Conservation (phyloP, 306 rosid species). For the Carpinus fangiana region DNA sequence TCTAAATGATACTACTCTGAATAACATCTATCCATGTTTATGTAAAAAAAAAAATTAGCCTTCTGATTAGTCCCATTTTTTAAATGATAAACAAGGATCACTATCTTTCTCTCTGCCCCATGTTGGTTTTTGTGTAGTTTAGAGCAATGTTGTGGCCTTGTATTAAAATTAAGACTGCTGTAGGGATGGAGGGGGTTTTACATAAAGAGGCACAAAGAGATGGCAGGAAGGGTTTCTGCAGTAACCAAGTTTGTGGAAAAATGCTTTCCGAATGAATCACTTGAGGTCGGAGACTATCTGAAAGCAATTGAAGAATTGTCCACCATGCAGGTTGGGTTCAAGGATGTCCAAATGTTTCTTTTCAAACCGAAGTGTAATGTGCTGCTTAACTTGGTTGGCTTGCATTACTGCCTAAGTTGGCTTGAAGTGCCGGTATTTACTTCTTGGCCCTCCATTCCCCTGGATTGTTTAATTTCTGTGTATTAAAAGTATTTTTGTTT, state of each 20-base stretch:
- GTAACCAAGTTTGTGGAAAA: constrained; percentile 53
- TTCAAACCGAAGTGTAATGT: constrained; percentile 55
- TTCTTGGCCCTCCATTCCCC: constrained; percentile 10
- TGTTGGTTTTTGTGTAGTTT: constrained; percentile 9
- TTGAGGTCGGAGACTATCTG: constrained; percentile 69
- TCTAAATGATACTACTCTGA: background rate
- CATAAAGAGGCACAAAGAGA: constrained; percentile 57
- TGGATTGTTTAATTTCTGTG: constrained; percentile 7
- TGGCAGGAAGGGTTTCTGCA: constrained; percentile 44
- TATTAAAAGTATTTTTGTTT: constrained; percentile 6
- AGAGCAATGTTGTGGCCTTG: constrained; percentile 5
- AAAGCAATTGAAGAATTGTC: constrained; percentile 50
- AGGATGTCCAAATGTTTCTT: constrained; percentile 62
- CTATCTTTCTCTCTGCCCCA: background rate
- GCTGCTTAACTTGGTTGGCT: constrained; percentile 70
- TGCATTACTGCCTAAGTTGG: constrained; percentile 58
- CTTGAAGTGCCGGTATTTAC: constrained; percentile 63
- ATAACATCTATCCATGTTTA: background rate
- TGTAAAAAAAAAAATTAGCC: background rate
- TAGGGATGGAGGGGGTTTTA: constrained; percentile 76
- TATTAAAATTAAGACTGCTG: constrained; percentile 23
- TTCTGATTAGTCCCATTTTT: background rate
- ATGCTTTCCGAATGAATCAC: constrained; percentile 38
- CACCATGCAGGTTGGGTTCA: constrained; percentile 54
- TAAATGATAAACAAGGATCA: background rate